Base-by-base conservation (phyloP, 2,329 filamentous ascomycete genomes). In the Colletotrichum graminicola region DNA sequence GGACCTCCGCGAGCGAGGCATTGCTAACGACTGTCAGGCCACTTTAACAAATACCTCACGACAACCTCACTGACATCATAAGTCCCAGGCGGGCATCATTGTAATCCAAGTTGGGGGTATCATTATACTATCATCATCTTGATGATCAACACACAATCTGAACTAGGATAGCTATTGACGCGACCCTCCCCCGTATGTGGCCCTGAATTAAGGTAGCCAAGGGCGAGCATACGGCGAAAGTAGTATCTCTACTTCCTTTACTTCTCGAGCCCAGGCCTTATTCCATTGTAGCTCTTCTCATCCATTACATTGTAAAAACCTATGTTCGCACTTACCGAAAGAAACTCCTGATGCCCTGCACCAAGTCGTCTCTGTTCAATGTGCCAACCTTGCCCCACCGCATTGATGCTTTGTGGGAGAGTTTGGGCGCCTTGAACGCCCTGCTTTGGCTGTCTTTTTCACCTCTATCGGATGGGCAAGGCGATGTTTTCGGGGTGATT, bases 301-400 rank as follows among this genome's bases (percentile, higher is more conserved):
- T 8, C 34, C 47, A 29, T 34, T 32, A 29, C 63, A 34, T 34
- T 47, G 18, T 51, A 47, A 32, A 16, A 55, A 1, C 11, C 23
- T 26, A n/a, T 18, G 12, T 29, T 16, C 12, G 49, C 21, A 23
- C 57, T 76, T 76, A 86, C 62, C 82, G 82, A 75, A 87, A 86
- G 65, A 86, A 78, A 66, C 79, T 84, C 51, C 84, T 82, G 65
- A 85, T 79, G 11, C 83, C 80, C 67, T 82, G 80, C 23, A 81
- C 79, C 74, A 82, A 77, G 34, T 80, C 75, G 16, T 81, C 80
- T 54, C 79, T 79, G 73, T 82, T 83, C 65, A 81, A 76, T 41
- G 76, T 75, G 10, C 80, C 77, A 10, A 80, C 78, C 69, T 78
- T 81, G 32, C 78, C 75, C 83, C 82, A 83, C 65, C 80, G 79